Evolutionary conservation across 1,139 yeast genomes (phyloP).

Genomic region (Suhomyces taliae): DNA sequence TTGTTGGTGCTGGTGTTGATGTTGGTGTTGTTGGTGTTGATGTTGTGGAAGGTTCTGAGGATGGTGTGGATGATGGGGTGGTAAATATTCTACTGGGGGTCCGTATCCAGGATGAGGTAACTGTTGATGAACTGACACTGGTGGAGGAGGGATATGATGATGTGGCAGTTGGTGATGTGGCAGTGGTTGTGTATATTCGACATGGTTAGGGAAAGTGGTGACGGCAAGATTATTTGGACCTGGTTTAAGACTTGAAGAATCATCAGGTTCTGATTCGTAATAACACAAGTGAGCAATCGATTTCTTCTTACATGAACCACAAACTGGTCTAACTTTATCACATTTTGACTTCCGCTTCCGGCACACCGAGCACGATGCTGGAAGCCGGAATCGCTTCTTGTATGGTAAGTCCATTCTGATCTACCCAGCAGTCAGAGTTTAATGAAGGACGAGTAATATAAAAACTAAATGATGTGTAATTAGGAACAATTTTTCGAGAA

Average conservation of each 20-base stretch:
- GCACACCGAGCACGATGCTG: constrained; percentile 49
- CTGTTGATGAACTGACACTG: not conserved
- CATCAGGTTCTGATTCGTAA: constrained; percentile 44
- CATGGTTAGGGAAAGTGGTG: not conserved
- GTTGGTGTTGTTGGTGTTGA: constrained; percentile 2
- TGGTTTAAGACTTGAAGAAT: not conserved
- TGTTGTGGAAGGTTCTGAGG: not conserved
- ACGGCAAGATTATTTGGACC: not conserved
- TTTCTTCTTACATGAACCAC: constrained; percentile 70
- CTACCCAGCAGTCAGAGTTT: not conserved
- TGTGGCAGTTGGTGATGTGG: constrained; percentile 1
- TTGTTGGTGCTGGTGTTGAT: constrained; percentile 1
- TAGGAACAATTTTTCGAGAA: not conserved
- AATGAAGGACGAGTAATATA: not conserved
- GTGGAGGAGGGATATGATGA: constrained; percentile 1
- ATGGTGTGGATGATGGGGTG: not conserved
- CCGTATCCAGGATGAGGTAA: not conserved
- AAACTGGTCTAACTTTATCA: constrained; percentile 66
- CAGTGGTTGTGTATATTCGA: not conserved
- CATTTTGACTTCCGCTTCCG: constrained; percentile 51
- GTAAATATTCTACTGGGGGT: not conserved
- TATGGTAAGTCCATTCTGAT: constrained; percentile 21
- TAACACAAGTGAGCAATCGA: constrained; percentile 74
- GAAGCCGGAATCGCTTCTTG: constrained; percentile 42
- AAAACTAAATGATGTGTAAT: not conserved